Base-by-base conservation (phyloP, 2,329 filamentous ascomycete genomes). In the Fusarium xyrophilum region DNA sequence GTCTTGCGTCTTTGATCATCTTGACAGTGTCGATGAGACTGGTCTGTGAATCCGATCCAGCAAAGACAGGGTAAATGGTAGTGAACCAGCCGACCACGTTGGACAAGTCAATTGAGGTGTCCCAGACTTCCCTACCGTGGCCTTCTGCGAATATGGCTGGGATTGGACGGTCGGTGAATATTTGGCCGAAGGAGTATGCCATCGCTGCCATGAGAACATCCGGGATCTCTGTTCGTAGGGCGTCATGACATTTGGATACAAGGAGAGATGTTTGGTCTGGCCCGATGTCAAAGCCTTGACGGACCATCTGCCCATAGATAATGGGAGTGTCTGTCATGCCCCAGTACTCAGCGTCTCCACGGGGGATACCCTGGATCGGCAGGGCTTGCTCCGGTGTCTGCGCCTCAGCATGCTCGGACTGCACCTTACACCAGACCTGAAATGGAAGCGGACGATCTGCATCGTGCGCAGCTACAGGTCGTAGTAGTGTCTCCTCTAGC, bases 11-110 rank as follows among this genome's bases (percentile, higher is more conserved):
- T 23, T 71, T 71, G 7, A 72, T 56, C 56, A 70, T 64, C 53
- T 66, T 72, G 23, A 38, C 55, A 0, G 69, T 71, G 0, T 71
- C 63, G 4, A 70, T 32, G 6, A 70, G 53, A 10, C 42, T 65
- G 1, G 56, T 38, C 2, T 65, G 56, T 0, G 39, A 7, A 15
- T 56, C 5, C 0, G 60, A 48, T 10, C 63, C 63, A 3, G 69
- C 60, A 33, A 71, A 67, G 11, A 78, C 67, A 0, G 79, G 79
- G 14, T 69, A 74, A 13, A 81, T 70, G 0, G 76, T 77, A 0
- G 79, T 80, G 62, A 81, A 81, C 79, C 79, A 81, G 10, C 79
- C 79, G 0, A 81, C 75, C 0, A 77, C 78, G 10, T 75, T 57
- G 0, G 77, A 76, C 6, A 77, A 19, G 57, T 80, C 74, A 4